Base-by-base conservation (phyloP, 2,329 filamentous ascomycete genomes). In the Zymoseptoria brevis region DNA sequence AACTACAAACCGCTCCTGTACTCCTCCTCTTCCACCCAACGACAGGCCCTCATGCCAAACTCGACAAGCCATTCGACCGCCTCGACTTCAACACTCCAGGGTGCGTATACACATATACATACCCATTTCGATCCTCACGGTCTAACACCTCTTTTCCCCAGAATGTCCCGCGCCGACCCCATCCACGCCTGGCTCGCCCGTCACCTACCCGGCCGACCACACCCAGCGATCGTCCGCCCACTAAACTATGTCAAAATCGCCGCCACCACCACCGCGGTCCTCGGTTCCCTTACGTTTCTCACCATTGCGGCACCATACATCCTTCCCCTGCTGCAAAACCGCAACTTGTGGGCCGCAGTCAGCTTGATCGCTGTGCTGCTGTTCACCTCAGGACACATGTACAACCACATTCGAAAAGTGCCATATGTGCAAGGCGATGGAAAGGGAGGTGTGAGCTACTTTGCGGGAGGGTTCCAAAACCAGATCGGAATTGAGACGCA, bases 381-480 rank as follows among this genome's bases (percentile, higher is more conserved):
- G 59, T 99, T 97, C 77, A 96, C 88, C 53, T 94, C 89, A 68
- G 95, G 94, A 48, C 92, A 97, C 76, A 99, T 99, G 95, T 99
- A 95, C 82, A 99, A 97, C 75, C 92, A 96, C 72, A 99, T 99
- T 71, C 85, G 95, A 68, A 93, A 94, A 74, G 90, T 95, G 2
- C 94, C 94, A 2, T 99, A 99, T 69, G 90, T 97, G 30, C 81
- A 86, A 50, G 89, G 88, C 50, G 86, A 97, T 72, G 90, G 90
- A 45, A 85, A 83, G 57, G 94, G 94, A 19, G 91, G 91, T 4
- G 84, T 99, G 62, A 89, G 77, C 71, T 97, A 97, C 75, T 94
- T 99, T 75, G 90, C 93, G 3, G 82, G 82, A 48, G 93, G 94
- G 0, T 99, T 99, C 76, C 90, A 93, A 74, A 96, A 86, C 73